A percentile compares a stretch with the other conserved stretches of the same genome.
Evolutionary conservation across 495 filamentous ascomycete genomes (phyloP).

Genomic region (Daldinia caldariorum): DNA sequence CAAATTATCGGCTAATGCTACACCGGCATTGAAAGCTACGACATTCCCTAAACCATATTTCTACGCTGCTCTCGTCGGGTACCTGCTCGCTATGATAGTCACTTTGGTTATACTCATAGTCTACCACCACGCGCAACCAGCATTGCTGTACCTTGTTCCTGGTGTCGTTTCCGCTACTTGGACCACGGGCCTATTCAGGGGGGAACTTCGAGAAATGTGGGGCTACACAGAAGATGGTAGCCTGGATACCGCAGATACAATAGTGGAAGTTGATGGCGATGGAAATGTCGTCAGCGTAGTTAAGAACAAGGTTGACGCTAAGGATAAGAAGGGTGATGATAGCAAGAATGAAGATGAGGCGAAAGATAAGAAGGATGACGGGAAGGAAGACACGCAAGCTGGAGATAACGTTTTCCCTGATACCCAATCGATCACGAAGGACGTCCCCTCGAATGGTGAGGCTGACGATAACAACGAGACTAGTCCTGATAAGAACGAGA

Average conservation of each 20-base stretch:
- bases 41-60: slow-evolving; percentile 90
- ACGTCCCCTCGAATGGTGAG: neutral
- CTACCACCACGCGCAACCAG: slow-evolving; percentile 86
- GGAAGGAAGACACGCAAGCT: slow-evolving; percentile 4
- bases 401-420: neutral
- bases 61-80: slow-evolving; percentile 78
- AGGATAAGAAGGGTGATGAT: slow-evolving; percentile 13
- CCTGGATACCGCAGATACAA: slow-evolving; percentile 57
- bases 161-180: slow-evolving; percentile 80
- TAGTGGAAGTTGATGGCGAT: slow-evolving; percentile 53
- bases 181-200: slow-evolving; percentile 76
- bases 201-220: slow-evolving; percentile 81
- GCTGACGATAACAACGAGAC: neutral
- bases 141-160: slow-evolving; percentile 92
- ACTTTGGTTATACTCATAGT: slow-evolving; percentile 82
- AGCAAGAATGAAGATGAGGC: slow-evolving; percentile 3
- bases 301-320: slow-evolving; percentile 13
- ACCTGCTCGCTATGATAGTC: slow-evolving; percentile 78
- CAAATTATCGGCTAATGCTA: slow-evolving; percentile 51
- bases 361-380: slow-evolving; percentile 7
- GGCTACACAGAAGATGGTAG: slow-evolving; percentile 78
- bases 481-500: neutral
- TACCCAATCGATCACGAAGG: neutral
- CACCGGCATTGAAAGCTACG: slow-evolving; percentile 55
- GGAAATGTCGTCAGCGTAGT: slow-evolving; percentile 45